Conservation (phyloP, 257 asterid genomes). For the Solanum bukasovii region DNA sequence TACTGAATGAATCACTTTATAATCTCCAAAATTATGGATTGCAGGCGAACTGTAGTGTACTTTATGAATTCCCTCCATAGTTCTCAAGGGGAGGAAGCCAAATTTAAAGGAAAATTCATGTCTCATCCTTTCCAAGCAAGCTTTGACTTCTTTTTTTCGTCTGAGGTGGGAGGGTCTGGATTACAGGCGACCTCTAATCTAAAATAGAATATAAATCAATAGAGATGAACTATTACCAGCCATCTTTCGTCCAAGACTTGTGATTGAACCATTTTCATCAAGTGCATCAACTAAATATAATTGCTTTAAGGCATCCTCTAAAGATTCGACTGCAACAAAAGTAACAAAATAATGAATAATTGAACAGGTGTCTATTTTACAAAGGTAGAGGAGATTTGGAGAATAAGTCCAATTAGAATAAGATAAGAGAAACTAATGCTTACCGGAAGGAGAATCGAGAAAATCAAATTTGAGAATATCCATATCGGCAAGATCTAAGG, state of each 20-base stretch:
- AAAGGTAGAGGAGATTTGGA: background rate
- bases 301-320: constrained; percentile 92
- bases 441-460: constrained; percentile 91
- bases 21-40: background rate
- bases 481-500: constrained; percentile 81
- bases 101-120: background rate
- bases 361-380: background rate
- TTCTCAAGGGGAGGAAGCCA: background rate
- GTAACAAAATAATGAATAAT: constrained; percentile 7
- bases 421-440: constrained; percentile 14
- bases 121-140: background rate
- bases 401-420: background rate
- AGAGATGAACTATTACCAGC: constrained; percentile 43
- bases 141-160: background rate
- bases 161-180: background rate
- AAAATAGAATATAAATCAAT: background rate
- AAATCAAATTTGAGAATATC: constrained; percentile 89
- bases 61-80: background rate
- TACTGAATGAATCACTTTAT: background rate
- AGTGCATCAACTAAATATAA: constrained; percentile 84
- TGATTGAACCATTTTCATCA: constrained; percentile 70
- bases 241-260: constrained; percentile 80
- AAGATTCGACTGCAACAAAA: constrained; percentile 60
- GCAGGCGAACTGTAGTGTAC: background rate
- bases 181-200: background rate